phyloP scores from a whole-genome alignment of 257 asterid species.

The Gynochthodes officinalis region DNA sequence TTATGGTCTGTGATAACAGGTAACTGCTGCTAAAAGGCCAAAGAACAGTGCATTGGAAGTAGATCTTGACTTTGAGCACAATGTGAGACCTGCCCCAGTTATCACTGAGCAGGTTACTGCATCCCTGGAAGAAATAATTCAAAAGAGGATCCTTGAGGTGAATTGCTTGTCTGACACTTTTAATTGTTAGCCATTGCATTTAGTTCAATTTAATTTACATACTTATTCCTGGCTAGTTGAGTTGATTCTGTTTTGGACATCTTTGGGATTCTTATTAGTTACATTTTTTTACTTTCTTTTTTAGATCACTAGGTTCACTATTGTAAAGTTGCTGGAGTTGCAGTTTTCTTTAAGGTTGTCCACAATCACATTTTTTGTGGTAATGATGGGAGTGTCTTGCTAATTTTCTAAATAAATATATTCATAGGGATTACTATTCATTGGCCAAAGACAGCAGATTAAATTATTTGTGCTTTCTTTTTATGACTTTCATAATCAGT shows the following conservation, averaged over 20 bases:
- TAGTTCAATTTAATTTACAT: not conserved
- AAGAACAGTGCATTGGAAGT: conserved; percentile 93
- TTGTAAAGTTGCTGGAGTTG: not conserved
- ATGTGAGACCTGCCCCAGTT: conserved; percentile 87
- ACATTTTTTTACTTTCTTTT: not conserved
- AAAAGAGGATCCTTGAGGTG: conserved; percentile 84
- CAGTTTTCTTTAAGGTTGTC: not conserved
- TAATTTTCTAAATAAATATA: not conserved
- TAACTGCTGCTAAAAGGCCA: conserved; percentile 84
- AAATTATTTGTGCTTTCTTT: not conserved
- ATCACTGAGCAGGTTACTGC: conserved; percentile 80
- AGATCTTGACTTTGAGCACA: conserved; percentile 90
- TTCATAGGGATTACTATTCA: not conserved
- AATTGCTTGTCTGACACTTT: not conserved
- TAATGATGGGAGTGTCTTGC: not conserved
- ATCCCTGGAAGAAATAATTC: conserved; percentile 79
- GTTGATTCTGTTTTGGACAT: not conserved
- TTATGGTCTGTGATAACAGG: conserved; percentile 44
- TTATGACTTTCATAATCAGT: not conserved
- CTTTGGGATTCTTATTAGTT: not conserved
- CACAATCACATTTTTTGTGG: not conserved
- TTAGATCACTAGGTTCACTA: not conserved
- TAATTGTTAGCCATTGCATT: not conserved
- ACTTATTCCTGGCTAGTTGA: not conserved
- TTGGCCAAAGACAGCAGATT: not conserved